A percentile compares a stretch with the other conserved stretches of the same genome.
Conservation (phyloP, 768 basidiomycete species). For the Artomyces pyxidatus region DNA sequence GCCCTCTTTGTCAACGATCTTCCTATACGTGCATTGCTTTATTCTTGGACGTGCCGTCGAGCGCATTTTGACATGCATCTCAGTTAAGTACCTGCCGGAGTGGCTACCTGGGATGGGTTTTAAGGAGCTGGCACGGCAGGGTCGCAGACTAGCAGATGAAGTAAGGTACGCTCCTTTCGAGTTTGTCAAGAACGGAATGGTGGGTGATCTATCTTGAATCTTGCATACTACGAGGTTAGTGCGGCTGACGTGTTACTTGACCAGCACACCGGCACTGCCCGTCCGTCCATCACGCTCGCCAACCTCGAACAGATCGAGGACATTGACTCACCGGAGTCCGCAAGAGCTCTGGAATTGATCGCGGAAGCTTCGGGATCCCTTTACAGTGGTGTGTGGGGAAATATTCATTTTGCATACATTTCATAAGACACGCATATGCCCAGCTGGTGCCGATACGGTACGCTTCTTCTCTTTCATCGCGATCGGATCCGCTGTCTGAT, state of each 20-base stretch:
- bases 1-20: neutral
- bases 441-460: too few relatives aligned
- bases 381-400: too few relatives aligned
- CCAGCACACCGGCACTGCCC: neutral
- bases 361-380: too few relatives aligned
- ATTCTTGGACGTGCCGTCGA: neutral
- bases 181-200: neutral
- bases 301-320: too few relatives aligned
- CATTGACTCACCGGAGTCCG: too few relatives aligned
- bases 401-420: too few relatives aligned
- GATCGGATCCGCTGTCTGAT: neutral
- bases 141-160: neutral
- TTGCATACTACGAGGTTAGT: neutral
- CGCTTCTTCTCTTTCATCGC: neutral
- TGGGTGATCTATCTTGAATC: neutral
- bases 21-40: neutral
- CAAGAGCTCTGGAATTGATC: too few relatives aligned
- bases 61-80: neutral
- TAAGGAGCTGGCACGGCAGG: neutral
- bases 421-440: too few relatives aligned
- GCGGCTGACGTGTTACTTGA: neutral
- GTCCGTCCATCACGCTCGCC: too few relatives aligned
- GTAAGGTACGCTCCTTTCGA: neutral
- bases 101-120: conserved; percentile 6
- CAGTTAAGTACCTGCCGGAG: conserved; percentile 4